These are phyloP conservation scores for Oryza officinalis DNA, from an alignment of 176 grass and related monocot species.

Conservation along the genomic window DNA sequence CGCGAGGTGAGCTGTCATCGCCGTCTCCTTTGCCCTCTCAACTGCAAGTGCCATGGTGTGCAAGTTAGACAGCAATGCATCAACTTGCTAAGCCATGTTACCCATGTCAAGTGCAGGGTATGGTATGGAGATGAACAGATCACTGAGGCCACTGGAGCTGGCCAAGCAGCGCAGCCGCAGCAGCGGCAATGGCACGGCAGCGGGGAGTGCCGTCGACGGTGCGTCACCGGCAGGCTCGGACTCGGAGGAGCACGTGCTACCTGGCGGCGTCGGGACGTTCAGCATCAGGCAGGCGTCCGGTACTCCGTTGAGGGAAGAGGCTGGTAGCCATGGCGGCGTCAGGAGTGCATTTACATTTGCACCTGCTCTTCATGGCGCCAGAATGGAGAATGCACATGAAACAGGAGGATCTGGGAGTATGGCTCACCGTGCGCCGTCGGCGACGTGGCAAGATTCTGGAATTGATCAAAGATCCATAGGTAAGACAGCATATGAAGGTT, in stretches of 20 bases:
- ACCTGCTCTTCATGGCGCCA: constrained; percentile 16
- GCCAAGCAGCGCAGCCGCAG: constrained; percentile 9
- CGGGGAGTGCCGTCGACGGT: not conserved
- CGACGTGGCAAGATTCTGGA: constrained; percentile 54
- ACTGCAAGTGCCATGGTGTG: not conserved
- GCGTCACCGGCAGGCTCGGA: constrained; percentile 15
- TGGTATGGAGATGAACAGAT: constrained; percentile 45
- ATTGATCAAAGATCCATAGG: constrained; percentile 57
- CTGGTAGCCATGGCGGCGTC: not conserved
- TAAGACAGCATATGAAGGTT: not conserved
- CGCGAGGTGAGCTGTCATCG: constrained; percentile 47
- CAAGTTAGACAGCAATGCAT: not conserved
- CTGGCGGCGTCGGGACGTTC: constrained; percentile 76
- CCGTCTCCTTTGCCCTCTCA: not conserved
- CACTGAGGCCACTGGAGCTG: constrained; percentile 45
- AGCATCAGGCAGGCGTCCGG: constrained; percentile 64
- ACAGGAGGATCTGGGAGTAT: constrained; percentile 16
- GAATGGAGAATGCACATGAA: constrained; percentile 4
- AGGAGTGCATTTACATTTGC: not conserved
- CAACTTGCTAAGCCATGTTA: not conserved
- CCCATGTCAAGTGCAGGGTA: constrained; percentile 21
- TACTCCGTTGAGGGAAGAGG: not conserved
- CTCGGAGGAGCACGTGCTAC: constrained; percentile 53
- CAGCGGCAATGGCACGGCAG: not conserved
- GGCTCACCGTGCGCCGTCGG: constrained; percentile 33